Evolutionary conservation across 2,329 filamentous ascomycete genomes (phyloP).

Genomic region (Fusarium nygamai): DNA sequence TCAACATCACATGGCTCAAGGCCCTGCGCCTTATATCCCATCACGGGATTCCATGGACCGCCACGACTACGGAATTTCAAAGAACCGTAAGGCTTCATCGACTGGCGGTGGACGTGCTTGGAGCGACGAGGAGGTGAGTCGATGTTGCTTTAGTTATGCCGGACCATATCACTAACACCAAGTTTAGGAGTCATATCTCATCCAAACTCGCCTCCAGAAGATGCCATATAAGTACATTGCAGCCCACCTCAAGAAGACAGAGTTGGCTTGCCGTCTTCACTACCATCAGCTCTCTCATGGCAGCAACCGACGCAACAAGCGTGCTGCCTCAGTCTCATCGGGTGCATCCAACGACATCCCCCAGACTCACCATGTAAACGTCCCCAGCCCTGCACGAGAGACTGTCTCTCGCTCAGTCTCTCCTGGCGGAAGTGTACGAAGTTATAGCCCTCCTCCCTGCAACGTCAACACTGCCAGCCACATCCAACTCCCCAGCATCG

Average conservation of each 20-base stretch:
- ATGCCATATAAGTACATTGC: slow-evolving; percentile 94
- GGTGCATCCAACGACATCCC: slow-evolving; percentile 64
- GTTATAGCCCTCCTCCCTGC: slow-evolving; percentile 58
- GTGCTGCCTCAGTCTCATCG: slow-evolving; percentile 75
- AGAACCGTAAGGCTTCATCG: slow-evolving; percentile 74
- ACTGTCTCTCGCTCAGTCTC: slow-evolving; percentile 60
- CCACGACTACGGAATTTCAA: slow-evolving; percentile 68
- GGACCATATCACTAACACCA: slow-evolving; percentile 24
- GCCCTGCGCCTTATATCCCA: slow-evolving; percentile 58
- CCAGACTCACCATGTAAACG: slow-evolving; percentile 55
- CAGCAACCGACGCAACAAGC: slow-evolving; percentile 82
- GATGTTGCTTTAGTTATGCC: not conserved
- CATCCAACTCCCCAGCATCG: slow-evolving; percentile 63
- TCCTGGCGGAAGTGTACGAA: slow-evolving; percentile 56
- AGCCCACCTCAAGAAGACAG: slow-evolving; percentile 85
- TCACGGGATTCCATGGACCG: slow-evolving; percentile 65
- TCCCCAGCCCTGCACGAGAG: slow-evolving; percentile 63
- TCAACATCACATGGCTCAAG: slow-evolving; percentile 59
- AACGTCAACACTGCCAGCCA: slow-evolving; percentile 51
- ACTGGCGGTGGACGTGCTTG: slow-evolving; percentile 82
- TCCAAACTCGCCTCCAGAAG: slow-evolving; percentile 85
- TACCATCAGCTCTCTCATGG: slow-evolving; percentile 88
- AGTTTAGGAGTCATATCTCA: slow-evolving; percentile 79
- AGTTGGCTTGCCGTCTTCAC: slow-evolving; percentile 86
- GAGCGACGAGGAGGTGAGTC: slow-evolving; percentile 83